Base-by-base conservation (phyloP, 148 eudicot species). In the Chenopodium formosanum region DNA sequence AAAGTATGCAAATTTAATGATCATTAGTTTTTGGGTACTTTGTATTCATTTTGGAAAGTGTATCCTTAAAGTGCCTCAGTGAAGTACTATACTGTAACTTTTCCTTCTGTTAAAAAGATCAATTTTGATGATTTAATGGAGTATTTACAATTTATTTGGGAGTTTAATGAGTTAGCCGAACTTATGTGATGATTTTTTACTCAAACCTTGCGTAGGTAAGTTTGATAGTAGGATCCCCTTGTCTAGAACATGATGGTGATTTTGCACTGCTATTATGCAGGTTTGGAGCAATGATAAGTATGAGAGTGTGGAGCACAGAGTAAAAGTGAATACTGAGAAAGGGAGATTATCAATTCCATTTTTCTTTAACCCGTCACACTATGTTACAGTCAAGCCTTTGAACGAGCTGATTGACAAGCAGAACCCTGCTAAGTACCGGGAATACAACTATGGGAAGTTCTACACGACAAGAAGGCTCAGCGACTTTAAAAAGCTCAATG, bases 271-370 rank as follows among this genome's bases (percentile, higher is more conserved):
- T 25, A 34, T 47, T 40, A 22, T 66, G 81, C 79, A 90, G 94
- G 93, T 92, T 22, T 92, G 93, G 95, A 92, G 93, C 86, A 92
- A 92, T 40, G 93, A 89, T 71, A 81, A 77, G 75, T 92, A 90
- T 16, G 90, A 92, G 76, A 92, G 91, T 64, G 93, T 92, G 56
- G 95, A 88, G 84, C 93, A 92, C 52, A 78, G 95, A 79, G 95
- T 90, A 70, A 87, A 77, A 78, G 90, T 85, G 56, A 92, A 90
- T 80, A 70, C 89, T 9, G 69, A 85, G 20, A 90, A 80, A 80
- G 95, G 80, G 14, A 85, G 93, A 63, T 70, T 90, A 67, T 92
- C 93, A 2, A 85, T 92, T 52, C 92, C 93, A 10, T 89, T 88
- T 80, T 83, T 89, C 78, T 84, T 92, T 56, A 85, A 87, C 27